phyloP scores from a whole-genome alignment of 2,329 filamentous ascomycete species.

The Curvularia spicifera region DNA sequence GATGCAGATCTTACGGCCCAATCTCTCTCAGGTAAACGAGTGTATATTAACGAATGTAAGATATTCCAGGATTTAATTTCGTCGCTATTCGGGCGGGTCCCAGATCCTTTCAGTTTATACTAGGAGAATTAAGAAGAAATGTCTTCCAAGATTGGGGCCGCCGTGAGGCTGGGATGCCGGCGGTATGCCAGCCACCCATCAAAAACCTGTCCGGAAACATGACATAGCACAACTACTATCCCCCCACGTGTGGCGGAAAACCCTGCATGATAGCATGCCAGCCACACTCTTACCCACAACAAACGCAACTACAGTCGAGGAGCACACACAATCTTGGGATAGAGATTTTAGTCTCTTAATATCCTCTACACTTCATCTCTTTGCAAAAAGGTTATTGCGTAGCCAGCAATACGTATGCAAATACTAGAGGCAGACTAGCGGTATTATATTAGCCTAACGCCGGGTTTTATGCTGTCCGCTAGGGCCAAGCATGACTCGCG shows the following conservation, averaged over 20 bases:
- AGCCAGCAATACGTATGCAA: no score
- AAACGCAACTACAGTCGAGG: no score
- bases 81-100: conserved; percentile 13
- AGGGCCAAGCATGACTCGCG: conserved; percentile 14
- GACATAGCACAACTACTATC: conserved; percentile 28
- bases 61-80: conserved; percentile 16
- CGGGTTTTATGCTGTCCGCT: no score
- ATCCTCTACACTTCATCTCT: no score
- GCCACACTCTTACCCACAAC: neutral
- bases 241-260: no score
- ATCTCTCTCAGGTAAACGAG: conserved; percentile 8
- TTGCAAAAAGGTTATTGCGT: no score
- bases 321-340: no score
- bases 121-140: conserved; percentile 9
- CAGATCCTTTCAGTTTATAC: conserved; percentile 17
- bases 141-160: conserved; percentile 27
- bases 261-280: no score
- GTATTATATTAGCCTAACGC: no score
- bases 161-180: conserved; percentile 15
- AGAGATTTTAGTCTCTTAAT: no score
- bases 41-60: conserved; percentile 11
- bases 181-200: conserved; percentile 32
- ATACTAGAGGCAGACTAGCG: no score
- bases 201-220: conserved; percentile 29
- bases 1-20: conserved; percentile 2